A percentile compares a stretch with the other conserved stretches of the same genome.
Evolutionary conservation across 305 asterid species (phyloP).

Genomic region (Ilex paraguariensis): DNA sequence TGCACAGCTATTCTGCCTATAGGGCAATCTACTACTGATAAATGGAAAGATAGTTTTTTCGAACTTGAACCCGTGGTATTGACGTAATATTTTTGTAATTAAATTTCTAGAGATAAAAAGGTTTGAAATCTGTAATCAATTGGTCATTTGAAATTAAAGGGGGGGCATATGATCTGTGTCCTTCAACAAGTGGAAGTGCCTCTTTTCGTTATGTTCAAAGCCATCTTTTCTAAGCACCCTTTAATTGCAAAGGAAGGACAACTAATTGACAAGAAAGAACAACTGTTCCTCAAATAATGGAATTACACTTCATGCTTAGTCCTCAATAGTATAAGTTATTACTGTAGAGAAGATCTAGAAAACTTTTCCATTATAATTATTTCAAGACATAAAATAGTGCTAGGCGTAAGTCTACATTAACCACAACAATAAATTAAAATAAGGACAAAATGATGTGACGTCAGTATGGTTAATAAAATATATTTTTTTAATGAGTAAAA

Average conservation of each 20-base stretch:
- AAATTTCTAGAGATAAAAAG: no score
- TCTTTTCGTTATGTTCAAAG: constrained; percentile 28
- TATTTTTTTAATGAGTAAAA: no score
- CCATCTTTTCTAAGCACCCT: constrained; percentile 19
- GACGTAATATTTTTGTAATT: no score
- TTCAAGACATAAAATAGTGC: neutral
- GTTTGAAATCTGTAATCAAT: constrained; percentile 14
- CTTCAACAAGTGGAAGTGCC: constrained; percentile 31
- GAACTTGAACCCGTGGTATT: no score
- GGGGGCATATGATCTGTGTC: constrained; percentile 47
- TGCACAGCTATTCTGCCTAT: no score
- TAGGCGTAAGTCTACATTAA: no score
- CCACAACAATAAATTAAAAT: neutral
- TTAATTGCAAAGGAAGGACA: constrained; percentile 26
- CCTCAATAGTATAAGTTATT: constrained; percentile 14
- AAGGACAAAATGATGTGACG: neutral
- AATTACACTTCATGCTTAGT: constrained; percentile 23
- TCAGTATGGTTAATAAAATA: neutral
- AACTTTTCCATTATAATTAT: neutral
- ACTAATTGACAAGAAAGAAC: constrained; percentile 48
- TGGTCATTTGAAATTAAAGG: constrained; percentile 27
- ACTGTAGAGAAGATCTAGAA: neutral
- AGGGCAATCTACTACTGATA: no score
- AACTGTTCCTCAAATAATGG: constrained; percentile 26
- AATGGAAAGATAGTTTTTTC: no score